Conservation (phyloP, 345 rosid species). For the Sisymbrium irio region DNA sequence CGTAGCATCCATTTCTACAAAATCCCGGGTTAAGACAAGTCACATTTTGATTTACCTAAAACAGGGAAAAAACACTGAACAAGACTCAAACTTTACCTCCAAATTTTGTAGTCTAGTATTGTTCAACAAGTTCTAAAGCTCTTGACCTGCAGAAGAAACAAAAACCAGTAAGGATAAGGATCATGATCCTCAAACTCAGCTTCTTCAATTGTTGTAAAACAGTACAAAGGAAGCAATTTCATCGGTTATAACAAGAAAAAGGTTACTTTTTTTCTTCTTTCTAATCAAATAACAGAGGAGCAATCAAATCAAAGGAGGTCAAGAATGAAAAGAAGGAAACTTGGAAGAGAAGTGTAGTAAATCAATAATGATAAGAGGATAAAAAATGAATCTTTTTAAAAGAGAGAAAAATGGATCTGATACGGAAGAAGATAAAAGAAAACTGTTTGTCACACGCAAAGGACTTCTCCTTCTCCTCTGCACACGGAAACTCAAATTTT, state of each 20-base stretch:
- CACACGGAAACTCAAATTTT: slow-evolving; percentile 33
- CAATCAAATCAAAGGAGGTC: slow-evolving; percentile 9
- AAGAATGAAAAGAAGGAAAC: slow-evolving; percentile 22
- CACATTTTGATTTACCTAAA: slow-evolving; percentile 36
- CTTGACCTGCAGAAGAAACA: slow-evolving; percentile 44
- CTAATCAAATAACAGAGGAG: not conserved
- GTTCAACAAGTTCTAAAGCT: slow-evolving; percentile 42
- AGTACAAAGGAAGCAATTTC: not conserved
- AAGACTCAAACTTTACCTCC: not conserved
- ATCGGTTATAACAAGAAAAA: not conserved
- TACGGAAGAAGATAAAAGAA: slow-evolving; percentile 22
- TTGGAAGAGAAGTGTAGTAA: slow-evolving; percentile 22
- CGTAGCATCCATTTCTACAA: slow-evolving; percentile 88
- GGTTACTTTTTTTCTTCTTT: not conserved
- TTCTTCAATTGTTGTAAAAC: not conserved
- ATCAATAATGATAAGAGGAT: slow-evolving; percentile 24
- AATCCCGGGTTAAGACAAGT: slow-evolving; percentile 44
- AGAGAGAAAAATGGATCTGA: slow-evolving; percentile 28
- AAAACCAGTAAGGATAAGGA: slow-evolving; percentile 3
- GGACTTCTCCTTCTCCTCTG: slow-evolving; percentile 32
- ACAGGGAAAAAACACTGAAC: slow-evolving; percentile 17
- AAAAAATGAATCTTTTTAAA: not conserved
- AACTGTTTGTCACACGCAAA: slow-evolving; percentile 36
- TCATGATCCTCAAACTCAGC: slow-evolving; percentile 2
- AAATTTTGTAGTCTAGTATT: slow-evolving; percentile 32